These are phyloP conservation scores for Zarea fungicola DNA, from an alignment of 2,329 filamentous ascomycete species.

Conservation along the genomic window DNA sequence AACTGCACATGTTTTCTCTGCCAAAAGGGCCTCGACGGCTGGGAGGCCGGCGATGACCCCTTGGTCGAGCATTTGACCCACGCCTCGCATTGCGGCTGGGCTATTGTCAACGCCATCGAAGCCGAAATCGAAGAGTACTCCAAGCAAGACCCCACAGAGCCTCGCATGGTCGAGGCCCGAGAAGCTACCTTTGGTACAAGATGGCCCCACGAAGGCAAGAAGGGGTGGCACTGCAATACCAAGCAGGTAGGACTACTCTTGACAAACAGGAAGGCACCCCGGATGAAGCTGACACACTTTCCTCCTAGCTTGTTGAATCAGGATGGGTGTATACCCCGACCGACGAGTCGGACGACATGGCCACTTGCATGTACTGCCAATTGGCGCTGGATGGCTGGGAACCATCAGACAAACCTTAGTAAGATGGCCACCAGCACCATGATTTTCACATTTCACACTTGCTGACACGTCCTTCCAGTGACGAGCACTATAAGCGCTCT, in stretches of 20 bases:
- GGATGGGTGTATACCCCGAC: slow-evolving; percentile 93
- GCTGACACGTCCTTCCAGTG: slow-evolving; percentile 44
- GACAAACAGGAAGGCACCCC: neutral
- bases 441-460: neutral
- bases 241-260: slow-evolving; percentile 60
- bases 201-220: slow-evolving; percentile 88
- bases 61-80: slow-evolving; percentile 81
- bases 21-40: slow-evolving; percentile 77
- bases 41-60: slow-evolving; percentile 83
- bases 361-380: slow-evolving; percentile 86
- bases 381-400: slow-evolving; percentile 94
- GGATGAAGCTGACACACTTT: slow-evolving; percentile 12
- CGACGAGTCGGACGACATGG: slow-evolving; percentile 78
- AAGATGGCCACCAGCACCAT: slow-evolving; percentile 31
- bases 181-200: slow-evolving; percentile 74
- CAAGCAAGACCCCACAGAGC: slow-evolving; percentile 67
- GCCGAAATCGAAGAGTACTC: slow-evolving; percentile 56
- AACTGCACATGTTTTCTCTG: slow-evolving; percentile 91
- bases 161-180: slow-evolving; percentile 69
- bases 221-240: slow-evolving; percentile 82
- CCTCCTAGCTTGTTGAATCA: slow-evolving; percentile 69
- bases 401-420: slow-evolving; percentile 82
- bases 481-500: slow-evolving; percentile 79
- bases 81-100: slow-evolving; percentile 80
- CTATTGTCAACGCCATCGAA: slow-evolving; percentile 62